Conservation (phyloP, 2,329 filamentous ascomycete species). For the Colletotrichum musicola region DNA sequence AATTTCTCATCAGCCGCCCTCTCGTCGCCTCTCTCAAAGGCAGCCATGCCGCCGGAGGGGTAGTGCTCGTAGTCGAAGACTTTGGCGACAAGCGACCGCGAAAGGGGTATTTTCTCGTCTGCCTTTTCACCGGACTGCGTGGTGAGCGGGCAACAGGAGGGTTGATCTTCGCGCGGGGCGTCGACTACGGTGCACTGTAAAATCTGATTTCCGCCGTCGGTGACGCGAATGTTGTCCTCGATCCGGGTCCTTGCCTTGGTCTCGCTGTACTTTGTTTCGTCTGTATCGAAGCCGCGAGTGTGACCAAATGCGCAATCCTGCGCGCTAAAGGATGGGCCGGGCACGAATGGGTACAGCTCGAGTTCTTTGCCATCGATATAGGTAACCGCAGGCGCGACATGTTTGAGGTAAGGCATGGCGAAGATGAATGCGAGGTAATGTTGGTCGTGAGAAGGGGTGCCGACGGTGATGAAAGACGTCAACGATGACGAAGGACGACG, state of each 20-base stretch:
- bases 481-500: too few species aligned
- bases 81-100: neutral
- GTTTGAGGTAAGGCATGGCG: too few species aligned
- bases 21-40: fast-evolving
- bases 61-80: neutral
- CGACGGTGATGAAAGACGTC: too few species aligned
- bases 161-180: neutral
- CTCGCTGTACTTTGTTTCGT: too few species aligned
- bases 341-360: too few species aligned
- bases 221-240: neutral
- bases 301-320: too few species aligned
- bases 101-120: neutral
- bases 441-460: too few species aligned
- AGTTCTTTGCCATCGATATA: too few species aligned
- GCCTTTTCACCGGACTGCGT: neutral
- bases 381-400: too few species aligned
- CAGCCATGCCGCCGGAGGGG: neutral
- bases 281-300: too few species aligned
- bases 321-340: too few species aligned
- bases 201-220: neutral
- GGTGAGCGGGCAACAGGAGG: neutral
- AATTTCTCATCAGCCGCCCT: fast-evolving
- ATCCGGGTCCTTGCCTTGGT: neutral
- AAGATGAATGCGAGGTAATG: too few species aligned
- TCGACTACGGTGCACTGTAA: neutral